Percentiles rank a stretch among this genome's conserved stretches.
phyloP scores from a whole-genome alignment of 371 early-diverging fungal genomes.

The Lichtheimia hyalospora region DNA sequence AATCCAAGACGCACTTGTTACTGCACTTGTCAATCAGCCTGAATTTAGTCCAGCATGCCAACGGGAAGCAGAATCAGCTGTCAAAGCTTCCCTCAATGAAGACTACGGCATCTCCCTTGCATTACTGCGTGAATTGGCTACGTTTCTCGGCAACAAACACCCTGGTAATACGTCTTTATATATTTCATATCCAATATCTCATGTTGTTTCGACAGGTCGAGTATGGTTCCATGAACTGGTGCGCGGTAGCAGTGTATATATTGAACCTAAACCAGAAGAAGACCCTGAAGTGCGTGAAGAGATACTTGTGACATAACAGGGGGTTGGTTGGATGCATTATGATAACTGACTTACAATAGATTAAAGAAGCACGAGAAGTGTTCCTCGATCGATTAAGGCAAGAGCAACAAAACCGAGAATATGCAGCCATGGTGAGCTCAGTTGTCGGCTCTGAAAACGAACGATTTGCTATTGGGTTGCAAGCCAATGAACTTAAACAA shows the following conservation, averaged over 20 bases:
- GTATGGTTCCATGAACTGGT: slow-evolving; percentile 39
- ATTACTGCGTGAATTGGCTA: slow-evolving; percentile 7
- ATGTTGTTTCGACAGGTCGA: slow-evolving; percentile 3
- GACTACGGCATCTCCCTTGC: slow-evolving; percentile 21
- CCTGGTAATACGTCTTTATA: neutral
- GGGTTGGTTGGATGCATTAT: too few species aligned
- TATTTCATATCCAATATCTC: neutral
- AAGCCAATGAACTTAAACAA: slow-evolving; percentile 48
- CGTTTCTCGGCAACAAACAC: neutral
- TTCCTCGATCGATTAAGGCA: slow-evolving; percentile 28
- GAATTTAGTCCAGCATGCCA: slow-evolving; percentile 6
- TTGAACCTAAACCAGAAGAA: slow-evolving; percentile 26
- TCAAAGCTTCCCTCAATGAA: slow-evolving; percentile 9
- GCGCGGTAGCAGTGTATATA: slow-evolving; percentile 26
- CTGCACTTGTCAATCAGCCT: slow-evolving; percentile 7
- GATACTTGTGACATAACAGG: too few species aligned
- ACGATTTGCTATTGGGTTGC: slow-evolving; percentile 26
- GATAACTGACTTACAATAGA: neutral
- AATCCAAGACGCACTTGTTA: slow-evolving; percentile 20
- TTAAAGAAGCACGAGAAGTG: slow-evolving; percentile 19
- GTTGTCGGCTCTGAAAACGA: slow-evolving; percentile 35
- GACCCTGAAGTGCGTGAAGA: slow-evolving; percentile 16
- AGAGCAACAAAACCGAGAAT: slow-evolving; percentile 33
- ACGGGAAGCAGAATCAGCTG: slow-evolving; percentile 26
- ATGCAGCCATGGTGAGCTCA: slow-evolving; percentile 30